Evolutionary conservation across 805 yeast species (phyloP).

Genomic region (Geotrichum ghanense): DNA sequence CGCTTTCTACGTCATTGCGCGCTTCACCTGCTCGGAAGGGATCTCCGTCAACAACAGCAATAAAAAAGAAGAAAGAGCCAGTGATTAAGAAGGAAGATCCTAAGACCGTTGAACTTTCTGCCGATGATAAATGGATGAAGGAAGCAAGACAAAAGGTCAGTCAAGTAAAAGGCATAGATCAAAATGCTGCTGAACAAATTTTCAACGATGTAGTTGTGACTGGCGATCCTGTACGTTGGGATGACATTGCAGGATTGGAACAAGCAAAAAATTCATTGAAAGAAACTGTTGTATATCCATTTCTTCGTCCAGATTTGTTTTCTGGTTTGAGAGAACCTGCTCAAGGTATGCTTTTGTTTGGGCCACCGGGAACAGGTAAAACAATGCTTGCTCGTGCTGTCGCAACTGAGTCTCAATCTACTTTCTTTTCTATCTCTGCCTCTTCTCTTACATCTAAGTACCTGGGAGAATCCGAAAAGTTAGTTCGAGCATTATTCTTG

Average conservation of each 20-base stretch:
- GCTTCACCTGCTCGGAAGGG: neutral
- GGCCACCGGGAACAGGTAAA: slow-evolving; percentile 99
- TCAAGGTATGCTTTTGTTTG: slow-evolving; percentile 89
- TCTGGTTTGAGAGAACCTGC: slow-evolving; percentile 89
- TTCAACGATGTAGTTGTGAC: slow-evolving; percentile 77
- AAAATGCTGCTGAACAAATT: slow-evolving; percentile 67
- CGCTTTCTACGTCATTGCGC: neutral
- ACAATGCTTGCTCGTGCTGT: slow-evolving; percentile 96
- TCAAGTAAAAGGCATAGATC: slow-evolving; percentile 55
- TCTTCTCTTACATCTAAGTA: slow-evolving; percentile 74
- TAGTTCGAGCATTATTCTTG: slow-evolving; percentile 78
- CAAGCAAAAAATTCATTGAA: slow-evolving; percentile 77
- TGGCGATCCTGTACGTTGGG: slow-evolving; percentile 91
- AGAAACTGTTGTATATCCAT: slow-evolving; percentile 94
- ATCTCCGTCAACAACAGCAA: neutral
- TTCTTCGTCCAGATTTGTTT: slow-evolving; percentile 84
- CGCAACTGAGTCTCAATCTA: slow-evolving; percentile 88
- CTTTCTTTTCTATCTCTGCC: slow-evolving; percentile 85
- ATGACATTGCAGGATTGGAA: slow-evolving; percentile 86
- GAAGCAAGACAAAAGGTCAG: neutral
- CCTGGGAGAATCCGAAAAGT: slow-evolving; percentile 87
- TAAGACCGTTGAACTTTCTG: neutral
- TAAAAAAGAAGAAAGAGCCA: neutral
- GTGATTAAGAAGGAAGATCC: neutral
- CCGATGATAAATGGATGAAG: neutral